Base-by-base conservation (phyloP, 257 asterid species). In the Forsythia viridissima region DNA sequence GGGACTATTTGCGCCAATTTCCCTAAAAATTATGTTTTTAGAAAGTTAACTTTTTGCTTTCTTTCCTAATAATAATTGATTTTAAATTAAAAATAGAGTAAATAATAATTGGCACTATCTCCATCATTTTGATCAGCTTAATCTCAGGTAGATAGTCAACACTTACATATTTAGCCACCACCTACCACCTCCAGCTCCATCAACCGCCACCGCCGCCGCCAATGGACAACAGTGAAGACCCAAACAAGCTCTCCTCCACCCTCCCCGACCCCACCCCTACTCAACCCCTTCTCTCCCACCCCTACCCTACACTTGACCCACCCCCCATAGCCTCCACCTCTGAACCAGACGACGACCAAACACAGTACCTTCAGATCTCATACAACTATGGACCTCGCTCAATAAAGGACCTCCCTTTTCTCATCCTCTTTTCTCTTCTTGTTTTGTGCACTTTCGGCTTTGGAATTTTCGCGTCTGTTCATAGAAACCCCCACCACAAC, bases 291-390 rank as follows among this genome's bases (percentile, higher is more conserved):
- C 88, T 90, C 4, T 80, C 86, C 67, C 83, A 83, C 61, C 89
- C 87, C 74, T 86, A 84, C 75, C 84, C 88, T 43, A n/a, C 83
- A 21, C 82, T 76, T 78, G 86, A 76, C 30, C 80, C 70, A 24
- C 39, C 86, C 70, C 85, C 84, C 83, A 74, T 75, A 72, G 89
- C 93, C 80, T 76, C 93, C 69, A 80, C 86, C 76, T 87, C 92
- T 34, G 88, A 72, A 46, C 65, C 85, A 77, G 86, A 84, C 40
- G 92, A 87, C 12, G 93, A 90, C 85, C 93, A 84, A 52, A 40
- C 94, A 37, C 96, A 89, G 66, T 89, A 84, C 88, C 93, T 90
- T 69, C 97, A 95, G 94, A 95, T 95, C 92, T 92, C 99, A 37
- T 95, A 90, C 91, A 95, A 90, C 76, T 82, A 86, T 73, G 97